Percentiles rank a stretch among this genome's conserved stretches.
Evolutionary conservation across 192 early-diverging fungal genomes (phyloP).

Genomic region (Backusella circina): DNA sequence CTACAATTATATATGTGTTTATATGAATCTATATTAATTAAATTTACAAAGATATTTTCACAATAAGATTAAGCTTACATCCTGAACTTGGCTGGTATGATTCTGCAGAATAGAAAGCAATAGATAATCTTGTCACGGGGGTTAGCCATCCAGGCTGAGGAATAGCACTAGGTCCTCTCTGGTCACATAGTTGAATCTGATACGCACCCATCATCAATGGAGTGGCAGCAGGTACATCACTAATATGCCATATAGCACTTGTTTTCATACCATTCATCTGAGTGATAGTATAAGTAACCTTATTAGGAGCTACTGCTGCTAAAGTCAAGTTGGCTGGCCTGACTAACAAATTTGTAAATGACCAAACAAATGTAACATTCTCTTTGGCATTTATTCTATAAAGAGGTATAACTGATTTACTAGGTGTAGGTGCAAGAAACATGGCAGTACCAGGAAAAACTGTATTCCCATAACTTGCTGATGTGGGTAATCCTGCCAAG

Average conservation of each 20-base stretch:
- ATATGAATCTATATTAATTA: not conserved
- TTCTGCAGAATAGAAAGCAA: conserved; percentile 28
- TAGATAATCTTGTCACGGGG: conserved; percentile 17
- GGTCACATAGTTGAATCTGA: conserved; percentile 30
- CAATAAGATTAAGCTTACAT: conserved; percentile 3
- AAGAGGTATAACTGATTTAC: conserved; percentile 25
- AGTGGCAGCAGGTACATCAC: conserved; percentile 3
- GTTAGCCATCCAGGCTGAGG: conserved; percentile 21
- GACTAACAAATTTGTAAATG: conserved; percentile 27
- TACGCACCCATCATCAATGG: conserved; percentile 29
- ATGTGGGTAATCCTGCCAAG: conserved; percentile 21
- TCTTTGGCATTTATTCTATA: conserved; percentile 18
- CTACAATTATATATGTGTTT: conserved; percentile 10
- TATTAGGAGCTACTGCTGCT: conserved; percentile 17
- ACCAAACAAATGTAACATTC: conserved; percentile 32
- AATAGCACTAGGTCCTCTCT: conserved; percentile 23
- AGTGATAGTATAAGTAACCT: conserved; percentile 21
- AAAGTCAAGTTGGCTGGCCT: conserved; percentile 25
- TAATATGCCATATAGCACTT: conserved; percentile 29
- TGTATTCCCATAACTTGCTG: conserved; percentile 18
- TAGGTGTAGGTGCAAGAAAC: conserved; percentile 19
- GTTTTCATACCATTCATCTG: conserved; percentile 14
- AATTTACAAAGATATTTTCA: not conserved
- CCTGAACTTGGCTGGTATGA: conserved; percentile 14
- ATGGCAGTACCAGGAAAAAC: conserved; percentile 10